A percentile compares a stretch with the other conserved stretches of the same genome.
phyloP scores from a whole-genome alignment of 2,329 filamentous ascomycete species.

The Macrophomina pseudophaseolina region DNA sequence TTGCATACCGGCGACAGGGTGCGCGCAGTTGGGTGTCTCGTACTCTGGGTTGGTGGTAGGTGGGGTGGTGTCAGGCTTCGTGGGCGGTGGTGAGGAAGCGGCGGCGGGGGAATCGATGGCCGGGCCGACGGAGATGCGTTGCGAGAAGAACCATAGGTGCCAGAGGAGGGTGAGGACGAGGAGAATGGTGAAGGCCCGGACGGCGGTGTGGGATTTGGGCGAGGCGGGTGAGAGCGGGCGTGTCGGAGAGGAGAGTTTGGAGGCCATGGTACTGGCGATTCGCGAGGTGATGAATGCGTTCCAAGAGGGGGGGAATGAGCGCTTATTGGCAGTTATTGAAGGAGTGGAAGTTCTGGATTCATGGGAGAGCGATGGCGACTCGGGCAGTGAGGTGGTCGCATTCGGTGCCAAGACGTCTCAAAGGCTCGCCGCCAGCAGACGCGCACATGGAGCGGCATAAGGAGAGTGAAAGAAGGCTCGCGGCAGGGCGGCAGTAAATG shows the following conservation, averaged over 20 bases:
- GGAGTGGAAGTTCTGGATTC: background rate
- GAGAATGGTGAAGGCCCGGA: background rate
- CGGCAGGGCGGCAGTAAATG: background rate
- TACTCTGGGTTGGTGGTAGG: conserved; percentile 28
- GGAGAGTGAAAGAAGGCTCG: background rate
- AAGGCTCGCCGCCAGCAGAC: background rate
- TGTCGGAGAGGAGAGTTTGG: background rate
- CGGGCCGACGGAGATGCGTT: background rate
- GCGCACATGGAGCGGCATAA: background rate
- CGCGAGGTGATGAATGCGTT: background rate
- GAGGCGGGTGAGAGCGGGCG: background rate
- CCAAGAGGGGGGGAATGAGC: background rate
- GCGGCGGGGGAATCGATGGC: background rate
- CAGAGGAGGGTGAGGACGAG: conserved; percentile 1
- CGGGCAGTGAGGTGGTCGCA: background rate
- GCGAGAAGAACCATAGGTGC: conserved; percentile 18
- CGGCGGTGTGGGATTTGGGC: conserved; percentile 1
- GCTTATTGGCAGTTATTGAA: too few species aligned
- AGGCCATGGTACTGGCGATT: background rate
- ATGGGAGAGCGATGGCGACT: background rate
- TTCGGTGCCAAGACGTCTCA: background rate
- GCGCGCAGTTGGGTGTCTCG: conserved; percentile 24
- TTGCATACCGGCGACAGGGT: conserved; percentile 41
- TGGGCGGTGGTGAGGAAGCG: background rate
- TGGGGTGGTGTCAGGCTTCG: background rate